phyloP scores from a whole-genome alignment of 345 rosid species.

The Syzygium jambos region DNA sequence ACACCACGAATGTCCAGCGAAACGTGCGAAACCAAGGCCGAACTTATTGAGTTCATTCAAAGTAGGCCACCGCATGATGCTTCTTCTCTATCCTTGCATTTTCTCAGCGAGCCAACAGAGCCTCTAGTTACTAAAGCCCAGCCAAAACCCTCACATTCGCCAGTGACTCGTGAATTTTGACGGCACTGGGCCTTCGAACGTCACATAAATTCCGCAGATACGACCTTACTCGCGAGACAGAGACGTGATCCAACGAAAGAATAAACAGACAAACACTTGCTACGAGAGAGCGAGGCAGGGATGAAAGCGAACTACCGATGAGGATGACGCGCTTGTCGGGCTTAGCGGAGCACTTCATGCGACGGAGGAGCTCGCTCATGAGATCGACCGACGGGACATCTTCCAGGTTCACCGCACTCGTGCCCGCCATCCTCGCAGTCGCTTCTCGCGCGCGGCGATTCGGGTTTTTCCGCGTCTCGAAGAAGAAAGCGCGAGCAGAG shows the following conservation, averaged over 20 bases:
- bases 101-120: background rate
- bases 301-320: conserved; percentile 38
- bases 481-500: background rate
- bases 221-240: background rate
- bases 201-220: background rate
- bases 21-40: background rate
- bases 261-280: background rate
- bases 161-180: background rate
- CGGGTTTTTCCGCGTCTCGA: background rate
- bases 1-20: background rate
- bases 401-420: conserved; percentile 39
- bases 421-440: background rate
- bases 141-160: background rate
- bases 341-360: conserved; percentile 78
- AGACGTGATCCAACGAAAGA: background rate
- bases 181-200: background rate
- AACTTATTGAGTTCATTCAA: background rate
- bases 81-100: background rate
- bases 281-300: background rate
- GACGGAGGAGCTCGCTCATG: conserved; percentile 91
- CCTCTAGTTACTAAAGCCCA: background rate
- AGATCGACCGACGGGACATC: conserved; percentile 74
- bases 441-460: background rate
- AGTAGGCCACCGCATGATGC: background rate
- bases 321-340: conserved; percentile 94